Conservation (phyloP, 2,329 filamentous ascomycete genomes). For the Chrysoporthe deuterocubensis region DNA sequence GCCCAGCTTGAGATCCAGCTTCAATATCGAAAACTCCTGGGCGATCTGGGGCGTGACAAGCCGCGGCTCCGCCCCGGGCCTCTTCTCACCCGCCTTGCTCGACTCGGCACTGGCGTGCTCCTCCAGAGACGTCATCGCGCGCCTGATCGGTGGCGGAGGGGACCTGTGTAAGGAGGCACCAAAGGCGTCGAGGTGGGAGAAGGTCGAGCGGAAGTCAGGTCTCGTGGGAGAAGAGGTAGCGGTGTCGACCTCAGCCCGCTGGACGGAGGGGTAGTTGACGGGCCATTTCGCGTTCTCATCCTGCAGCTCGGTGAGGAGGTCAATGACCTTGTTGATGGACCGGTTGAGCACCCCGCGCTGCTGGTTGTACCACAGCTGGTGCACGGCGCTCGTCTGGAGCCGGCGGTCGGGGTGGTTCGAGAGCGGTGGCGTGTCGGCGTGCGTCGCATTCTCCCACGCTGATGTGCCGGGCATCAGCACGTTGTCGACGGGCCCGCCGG, state of each 20-base stretch:
- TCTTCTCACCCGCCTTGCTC: constrained; percentile 69
- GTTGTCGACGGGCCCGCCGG: constrained; percentile 57
- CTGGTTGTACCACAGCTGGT: constrained; percentile 93
- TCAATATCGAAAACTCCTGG: constrained; percentile 93
- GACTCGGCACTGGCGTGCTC: constrained; percentile 68
- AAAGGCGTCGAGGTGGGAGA: constrained; percentile 60
- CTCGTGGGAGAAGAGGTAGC: constrained; percentile 56
- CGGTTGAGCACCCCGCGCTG: constrained; percentile 86
- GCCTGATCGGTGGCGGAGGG: constrained; percentile 49
- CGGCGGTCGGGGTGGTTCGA: constrained; percentile 66
- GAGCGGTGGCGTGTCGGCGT: constrained; percentile 49
- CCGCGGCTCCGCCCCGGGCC: constrained; percentile 70
- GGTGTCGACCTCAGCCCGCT: constrained; percentile 56
- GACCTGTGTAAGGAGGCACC: constrained; percentile 39
- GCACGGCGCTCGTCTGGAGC: constrained; percentile 78
- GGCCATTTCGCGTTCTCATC: constrained; percentile 92
- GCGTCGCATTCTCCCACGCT: constrained; percentile 49
- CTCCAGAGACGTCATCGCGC: constrained; percentile 74
- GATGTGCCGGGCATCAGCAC: constrained; percentile 44
- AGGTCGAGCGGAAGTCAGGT: constrained; percentile 66
- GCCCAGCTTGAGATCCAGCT: constrained; percentile 91
- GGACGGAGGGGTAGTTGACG: constrained; percentile 88
- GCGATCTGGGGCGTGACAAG: constrained; percentile 91
- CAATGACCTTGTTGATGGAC: constrained; percentile 84
- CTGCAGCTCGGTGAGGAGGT: constrained; percentile 81